phyloP scores from a whole-genome alignment of 78 protist genomes.

The Isochrysis galbana region DNA sequence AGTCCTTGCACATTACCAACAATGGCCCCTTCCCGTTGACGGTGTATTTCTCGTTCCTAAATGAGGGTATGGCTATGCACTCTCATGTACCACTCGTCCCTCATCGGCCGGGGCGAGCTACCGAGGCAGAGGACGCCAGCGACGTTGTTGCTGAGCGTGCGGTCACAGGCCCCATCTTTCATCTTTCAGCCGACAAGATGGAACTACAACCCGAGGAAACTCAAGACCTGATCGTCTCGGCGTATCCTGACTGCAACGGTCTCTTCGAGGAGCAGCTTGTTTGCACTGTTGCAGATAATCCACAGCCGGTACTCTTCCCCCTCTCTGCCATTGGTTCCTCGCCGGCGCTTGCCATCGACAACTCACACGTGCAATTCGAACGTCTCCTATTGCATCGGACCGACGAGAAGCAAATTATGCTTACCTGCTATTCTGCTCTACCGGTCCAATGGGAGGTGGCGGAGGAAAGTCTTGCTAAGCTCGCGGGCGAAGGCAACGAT shows the following conservation, averaged over 20 bases:
- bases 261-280: constrained; percentile 40
- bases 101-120: too few species aligned
- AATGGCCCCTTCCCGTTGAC: constrained; percentile 39
- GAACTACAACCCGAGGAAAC: constrained; percentile 53
- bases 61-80: too few species aligned
- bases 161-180: constrained; percentile 29
- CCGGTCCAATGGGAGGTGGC: background rate
- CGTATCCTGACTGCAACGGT: constrained; percentile 48
- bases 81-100: too few species aligned
- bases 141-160: too few species aligned
- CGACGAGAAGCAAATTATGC: constrained; percentile 10
- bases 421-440: background rate
- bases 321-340: constrained; percentile 47
- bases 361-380: constrained; percentile 26
- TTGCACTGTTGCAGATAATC: constrained; percentile 54
- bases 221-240: constrained; percentile 40
- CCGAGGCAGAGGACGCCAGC: too few species aligned
- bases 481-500: background rate
- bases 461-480: background rate
- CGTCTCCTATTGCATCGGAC: constrained; percentile 41
- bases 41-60: constrained; percentile 33
- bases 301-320: constrained; percentile 55
- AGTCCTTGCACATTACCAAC: constrained; percentile 56
- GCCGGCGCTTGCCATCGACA: constrained; percentile 27
- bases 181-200: background rate